phyloP scores from a whole-genome alignment of 2,329 filamentous ascomycete species.

The Clarireedia paspali region DNA sequence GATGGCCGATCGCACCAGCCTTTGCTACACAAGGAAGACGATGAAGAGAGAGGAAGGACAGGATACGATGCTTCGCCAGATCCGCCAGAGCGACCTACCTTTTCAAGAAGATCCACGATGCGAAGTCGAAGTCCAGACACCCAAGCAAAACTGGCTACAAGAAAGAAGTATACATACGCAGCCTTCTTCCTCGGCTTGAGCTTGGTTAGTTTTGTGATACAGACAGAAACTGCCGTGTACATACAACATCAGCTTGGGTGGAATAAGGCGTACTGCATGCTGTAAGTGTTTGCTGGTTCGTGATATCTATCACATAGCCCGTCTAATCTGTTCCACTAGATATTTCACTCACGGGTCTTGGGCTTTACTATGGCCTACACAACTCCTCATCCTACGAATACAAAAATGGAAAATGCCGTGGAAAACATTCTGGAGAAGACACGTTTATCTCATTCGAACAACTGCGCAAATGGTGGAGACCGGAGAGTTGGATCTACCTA shows the following conservation, averaged over 20 bases:
- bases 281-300: slow-evolving; percentile 48
- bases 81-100: slow-evolving; percentile 23
- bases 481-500: slow-evolving; percentile 60
- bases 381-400: slow-evolving; percentile 71
- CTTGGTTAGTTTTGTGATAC: slow-evolving; percentile 80
- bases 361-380: slow-evolving; percentile 79
- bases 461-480: slow-evolving; percentile 82
- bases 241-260: slow-evolving; percentile 88
- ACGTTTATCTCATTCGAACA: slow-evolving; percentile 53
- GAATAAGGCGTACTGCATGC: slow-evolving; percentile 99
- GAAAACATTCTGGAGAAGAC: slow-evolving; percentile 75
- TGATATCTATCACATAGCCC: not conserved
- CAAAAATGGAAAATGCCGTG: slow-evolving; percentile 75
- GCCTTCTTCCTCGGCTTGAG: slow-evolving; percentile 75
- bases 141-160: slow-evolving; percentile 56
- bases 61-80: slow-evolving; percentile 25
- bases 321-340: slow-evolving; percentile 29
- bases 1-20: slow-evolving; percentile 34
- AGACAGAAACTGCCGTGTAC: slow-evolving; percentile 93
- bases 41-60: slow-evolving; percentile 26
- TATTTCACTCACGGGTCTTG: slow-evolving; percentile 94
- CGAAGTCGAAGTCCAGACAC: slow-evolving; percentile 69
- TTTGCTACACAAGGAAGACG: slow-evolving; percentile 26
- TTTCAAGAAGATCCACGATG: slow-evolving; percentile 58
- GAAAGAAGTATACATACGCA: slow-evolving; percentile 80